Evolutionary conservation across 179 eudicot genomes (phyloP).

Genomic region (Silene coronaria): DNA sequence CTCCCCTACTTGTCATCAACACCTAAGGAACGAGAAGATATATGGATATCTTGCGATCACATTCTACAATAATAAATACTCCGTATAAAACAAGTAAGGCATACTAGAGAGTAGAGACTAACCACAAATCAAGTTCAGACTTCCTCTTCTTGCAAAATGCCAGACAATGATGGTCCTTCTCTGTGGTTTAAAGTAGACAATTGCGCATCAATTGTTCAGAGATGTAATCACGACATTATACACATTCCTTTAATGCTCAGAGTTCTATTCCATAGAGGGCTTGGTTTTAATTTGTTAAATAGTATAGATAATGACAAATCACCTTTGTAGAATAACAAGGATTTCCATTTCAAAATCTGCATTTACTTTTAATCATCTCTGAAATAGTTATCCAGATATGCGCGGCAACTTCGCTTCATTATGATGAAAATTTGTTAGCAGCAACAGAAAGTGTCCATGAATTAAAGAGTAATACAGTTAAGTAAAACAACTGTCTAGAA

Average conservation of each 20-base stretch:
- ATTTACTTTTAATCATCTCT: neutral
- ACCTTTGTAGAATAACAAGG: neutral
- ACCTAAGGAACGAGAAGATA: too few relatives aligned
- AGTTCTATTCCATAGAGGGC: neutral
- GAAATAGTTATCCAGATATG: neutral
- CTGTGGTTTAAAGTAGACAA: neutral
- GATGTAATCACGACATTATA: neutral
- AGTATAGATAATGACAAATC: neutral
- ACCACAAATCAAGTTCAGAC: neutral
- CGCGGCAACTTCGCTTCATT: neutral
- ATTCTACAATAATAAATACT: neutral
- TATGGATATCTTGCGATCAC: too few relatives aligned
- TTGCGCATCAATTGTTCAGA: neutral
- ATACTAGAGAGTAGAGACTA: neutral
- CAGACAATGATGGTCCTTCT: neutral
- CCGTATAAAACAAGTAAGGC: neutral
- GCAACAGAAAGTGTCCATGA: slow-evolving; percentile 9
- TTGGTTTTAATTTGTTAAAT: neutral
- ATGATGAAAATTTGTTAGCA: neutral
- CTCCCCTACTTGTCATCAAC: too few relatives aligned
- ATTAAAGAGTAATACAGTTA: slow-evolving; percentile 2
- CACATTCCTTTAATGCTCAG: neutral
- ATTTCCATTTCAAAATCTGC: neutral
- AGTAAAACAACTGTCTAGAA: neutral
- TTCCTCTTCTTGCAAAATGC: neutral